Evolutionary conservation across 257 asterid genomes (phyloP).

Genomic region (Verbascum thapsus): DNA sequence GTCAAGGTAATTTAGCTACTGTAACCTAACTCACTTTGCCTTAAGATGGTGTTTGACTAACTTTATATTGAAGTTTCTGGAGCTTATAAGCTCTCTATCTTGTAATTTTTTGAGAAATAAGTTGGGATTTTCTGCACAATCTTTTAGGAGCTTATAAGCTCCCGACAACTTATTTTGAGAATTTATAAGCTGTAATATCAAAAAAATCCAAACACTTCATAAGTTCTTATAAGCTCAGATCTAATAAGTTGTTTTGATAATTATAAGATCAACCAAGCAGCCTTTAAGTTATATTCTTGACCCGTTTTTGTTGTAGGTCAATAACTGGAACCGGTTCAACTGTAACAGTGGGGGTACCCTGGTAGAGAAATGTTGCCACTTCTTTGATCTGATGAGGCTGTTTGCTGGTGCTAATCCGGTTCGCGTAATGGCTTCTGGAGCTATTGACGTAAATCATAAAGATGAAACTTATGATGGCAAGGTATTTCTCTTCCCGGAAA

Average conservation of each 20-base stretch:
- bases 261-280: too few relatives aligned
- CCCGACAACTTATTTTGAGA: too few relatives aligned
- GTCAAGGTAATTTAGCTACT: slow-evolving; percentile 67
- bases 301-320: slow-evolving; percentile 52
- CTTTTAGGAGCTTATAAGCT: too few relatives aligned
- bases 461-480: slow-evolving; percentile 82
- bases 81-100: too few relatives aligned
- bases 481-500: slow-evolving; percentile 44
- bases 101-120: too few relatives aligned
- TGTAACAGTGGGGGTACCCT: slow-evolving; percentile 90
- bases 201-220: too few relatives aligned
- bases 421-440: slow-evolving; percentile 93
- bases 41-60: too few relatives aligned
- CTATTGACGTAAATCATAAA: slow-evolving; percentile 88
- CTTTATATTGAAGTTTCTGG: too few relatives aligned
- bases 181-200: too few relatives aligned
- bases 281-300: slow-evolving; percentile 26
- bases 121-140: too few relatives aligned
- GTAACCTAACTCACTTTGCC: slow-evolving; percentile 15
- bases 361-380: slow-evolving; percentile 98
- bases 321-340: slow-evolving; percentile 95
- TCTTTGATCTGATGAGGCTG: slow-evolving; percentile 92
- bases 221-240: too few relatives aligned
- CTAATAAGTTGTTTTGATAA: too few relatives aligned
- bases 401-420: slow-evolving; percentile 80